These are phyloP conservation scores for Rutstroemia sp. DNA, from an alignment of 2,329 filamentous ascomycete genomes.

Conservation along the genomic window DNA sequence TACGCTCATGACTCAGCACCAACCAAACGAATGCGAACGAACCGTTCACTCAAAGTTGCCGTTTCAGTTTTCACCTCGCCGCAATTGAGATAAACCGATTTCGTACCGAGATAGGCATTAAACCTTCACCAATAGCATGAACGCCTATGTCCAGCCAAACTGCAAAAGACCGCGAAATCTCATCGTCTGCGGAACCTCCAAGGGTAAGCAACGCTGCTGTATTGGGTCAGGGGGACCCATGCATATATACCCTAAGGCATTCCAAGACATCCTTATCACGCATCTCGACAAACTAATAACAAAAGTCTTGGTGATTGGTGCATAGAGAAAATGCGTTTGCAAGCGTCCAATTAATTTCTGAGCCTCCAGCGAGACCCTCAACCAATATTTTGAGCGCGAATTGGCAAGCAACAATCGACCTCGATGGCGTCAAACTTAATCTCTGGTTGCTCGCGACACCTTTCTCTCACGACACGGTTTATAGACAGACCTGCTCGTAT, in stretches of 20 bases:
- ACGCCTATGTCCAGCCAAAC: not conserved
- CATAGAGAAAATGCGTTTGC: not conserved
- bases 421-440: too few relatives aligned
- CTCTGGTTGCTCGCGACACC: too few relatives aligned
- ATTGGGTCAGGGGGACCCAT: not conserved
- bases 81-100: too few relatives aligned
- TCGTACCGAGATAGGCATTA: too few relatives aligned
- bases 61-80: too few relatives aligned
- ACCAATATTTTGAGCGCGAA: not conserved
- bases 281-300: not conserved
- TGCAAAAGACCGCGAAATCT: not conserved
- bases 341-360: not conserved
- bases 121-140: too few relatives aligned
- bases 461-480: too few relatives aligned
- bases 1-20: too few relatives aligned
- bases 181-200: too few relatives aligned
- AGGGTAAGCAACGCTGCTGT: too few relatives aligned
- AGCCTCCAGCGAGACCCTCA: not conserved
- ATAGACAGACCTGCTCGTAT: not conserved
- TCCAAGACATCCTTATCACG: not conserved
- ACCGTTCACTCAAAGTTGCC: too few relatives aligned
- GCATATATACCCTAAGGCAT: not conserved
- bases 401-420: not conserved
- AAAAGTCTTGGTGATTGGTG: not conserved
- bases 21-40: too few relatives aligned